Base-by-base conservation (phyloP, 495 filamentous ascomycete genomes). In the Cercophora newfieldiana region DNA sequence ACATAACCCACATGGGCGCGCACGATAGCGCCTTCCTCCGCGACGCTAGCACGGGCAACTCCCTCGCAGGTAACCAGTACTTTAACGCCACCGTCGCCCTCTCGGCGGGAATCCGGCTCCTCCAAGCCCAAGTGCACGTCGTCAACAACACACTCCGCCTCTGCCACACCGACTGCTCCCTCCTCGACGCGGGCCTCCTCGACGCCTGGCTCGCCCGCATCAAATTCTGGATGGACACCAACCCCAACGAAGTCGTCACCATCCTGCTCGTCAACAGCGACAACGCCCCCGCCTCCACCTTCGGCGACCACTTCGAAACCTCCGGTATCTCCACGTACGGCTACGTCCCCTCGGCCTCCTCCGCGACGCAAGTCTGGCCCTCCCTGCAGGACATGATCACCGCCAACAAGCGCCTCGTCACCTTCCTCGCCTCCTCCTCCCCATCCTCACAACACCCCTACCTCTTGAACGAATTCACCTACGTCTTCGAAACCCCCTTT, bases 401-500 rank as follows among this genome's bases (percentile, higher is more conserved):
- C 16, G 75, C 79, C 31, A 84, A 86, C 50, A 88, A 80, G 18
- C 82, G 89, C 31, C 77, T 92, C 0, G 79, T 91, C 33, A 82
- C 83, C 12, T 91, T 90, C 69, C 70, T 91, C 67, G 82, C 89
- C 6, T 81, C 80, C 67, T 82, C 88, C 61, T 80, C 82, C 28
- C 49, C 84, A 61, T 75, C 80, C 53, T 58, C 70, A 8, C 66
- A 70, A 1, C 81, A 85, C 58, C 80, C 87, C 0, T 91, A 88
- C 75, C 85, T 92, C n/a, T 81, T 90, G 25, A 72, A 83, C 64
- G 88, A 93, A 72, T 93, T 91, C 75, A 74, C 79, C 60, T 82
- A 90, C 74, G 84, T 89, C 70, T 93, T 91, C 73, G 90, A 92
- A 22, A 92, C 88, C 0, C 74, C 87, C 16, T 93, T 79, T 71